Conservation (phyloP, 2,329 filamentous ascomycete species). For the Cordyceps cicadae region DNA sequence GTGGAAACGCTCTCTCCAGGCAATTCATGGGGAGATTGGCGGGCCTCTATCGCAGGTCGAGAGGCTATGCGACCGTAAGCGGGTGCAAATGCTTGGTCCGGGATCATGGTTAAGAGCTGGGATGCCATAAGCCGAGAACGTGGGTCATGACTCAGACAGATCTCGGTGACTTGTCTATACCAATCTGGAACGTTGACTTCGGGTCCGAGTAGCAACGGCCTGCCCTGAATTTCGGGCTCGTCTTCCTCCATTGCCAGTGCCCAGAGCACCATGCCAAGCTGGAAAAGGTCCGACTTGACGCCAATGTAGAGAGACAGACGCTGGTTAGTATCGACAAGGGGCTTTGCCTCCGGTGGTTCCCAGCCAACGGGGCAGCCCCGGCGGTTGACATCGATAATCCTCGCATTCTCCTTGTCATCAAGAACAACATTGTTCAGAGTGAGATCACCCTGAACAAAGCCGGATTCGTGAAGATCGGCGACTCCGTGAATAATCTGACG, state of each 20-base stretch:
- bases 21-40: background rate
- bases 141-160: constrained; percentile 69
- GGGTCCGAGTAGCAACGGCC: constrained; percentile 56
- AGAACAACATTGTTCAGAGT: constrained; percentile 97
- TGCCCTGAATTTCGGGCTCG: constrained; percentile 72
- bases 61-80: constrained; percentile 2
- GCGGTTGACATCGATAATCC: constrained; percentile 97
- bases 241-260: constrained; percentile 80
- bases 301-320: constrained; percentile 95
- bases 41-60: background rate
- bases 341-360: constrained; percentile 88
- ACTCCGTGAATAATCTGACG: constrained; percentile 83
- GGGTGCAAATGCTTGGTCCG: background rate
- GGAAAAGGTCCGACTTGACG: constrained; percentile 92
- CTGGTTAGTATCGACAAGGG: constrained; percentile 79
- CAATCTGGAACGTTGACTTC: constrained; percentile 64
- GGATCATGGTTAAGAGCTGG: constrained; percentile 59
- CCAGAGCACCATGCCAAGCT: constrained; percentile 96
- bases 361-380: constrained; percentile 95
- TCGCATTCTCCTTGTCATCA: constrained; percentile 72
- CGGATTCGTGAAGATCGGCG: constrained; percentile 87
- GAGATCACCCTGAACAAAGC: constrained; percentile 96
- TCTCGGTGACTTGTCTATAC: constrained; percentile 66
- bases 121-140: constrained; percentile 65
- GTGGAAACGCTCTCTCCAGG: background rate